These are phyloP conservation scores for Xylona heveae DNA, from an alignment of 495 filamentous ascomycete species.

Conservation along the genomic window DNA sequence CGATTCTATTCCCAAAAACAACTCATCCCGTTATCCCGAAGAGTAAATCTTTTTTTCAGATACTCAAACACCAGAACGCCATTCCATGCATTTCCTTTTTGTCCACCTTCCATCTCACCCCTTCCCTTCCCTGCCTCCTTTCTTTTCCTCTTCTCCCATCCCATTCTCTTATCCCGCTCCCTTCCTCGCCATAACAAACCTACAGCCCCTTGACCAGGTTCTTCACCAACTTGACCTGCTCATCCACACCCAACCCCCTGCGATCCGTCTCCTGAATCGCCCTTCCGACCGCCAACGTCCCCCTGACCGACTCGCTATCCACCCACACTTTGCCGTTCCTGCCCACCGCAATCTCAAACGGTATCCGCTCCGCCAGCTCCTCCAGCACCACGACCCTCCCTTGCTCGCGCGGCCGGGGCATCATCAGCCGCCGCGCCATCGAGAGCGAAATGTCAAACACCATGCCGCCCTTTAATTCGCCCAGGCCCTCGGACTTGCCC, in stretches of 20 bases:
- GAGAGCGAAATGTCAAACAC: slow-evolving; percentile 59
- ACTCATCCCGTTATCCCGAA: no score
- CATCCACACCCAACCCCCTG: slow-evolving; percentile 37
- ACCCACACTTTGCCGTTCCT: slow-evolving; percentile 92
- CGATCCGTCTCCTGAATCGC: slow-evolving; percentile 60
- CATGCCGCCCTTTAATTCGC: slow-evolving; percentile 73
- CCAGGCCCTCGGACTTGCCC: slow-evolving; percentile 75
- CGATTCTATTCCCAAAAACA: no score
- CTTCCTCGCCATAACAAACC: no score
- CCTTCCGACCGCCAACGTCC: slow-evolving; percentile 57
- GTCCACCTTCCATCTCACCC: no score
- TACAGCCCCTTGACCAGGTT: slow-evolving; percentile 29
- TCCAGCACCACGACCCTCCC: slow-evolving; percentile 54
- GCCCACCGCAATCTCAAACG: slow-evolving; percentile 86
- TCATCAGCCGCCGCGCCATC: slow-evolving; percentile 57
- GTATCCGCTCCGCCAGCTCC: slow-evolving; percentile 56
- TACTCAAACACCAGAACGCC: no score
- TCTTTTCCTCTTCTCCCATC: no score
- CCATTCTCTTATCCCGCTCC: no score
- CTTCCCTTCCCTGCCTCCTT: no score
- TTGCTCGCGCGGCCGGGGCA: slow-evolving; percentile 38
- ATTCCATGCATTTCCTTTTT: no score
- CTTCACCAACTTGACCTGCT: slow-evolving; percentile 63
- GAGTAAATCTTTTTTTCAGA: no score
- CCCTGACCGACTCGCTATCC: slow-evolving; percentile 35